Conservation (phyloP, 2,329 filamentous ascomycete genomes). For the Ophiocordyceps camponoti-rufipedis region DNA sequence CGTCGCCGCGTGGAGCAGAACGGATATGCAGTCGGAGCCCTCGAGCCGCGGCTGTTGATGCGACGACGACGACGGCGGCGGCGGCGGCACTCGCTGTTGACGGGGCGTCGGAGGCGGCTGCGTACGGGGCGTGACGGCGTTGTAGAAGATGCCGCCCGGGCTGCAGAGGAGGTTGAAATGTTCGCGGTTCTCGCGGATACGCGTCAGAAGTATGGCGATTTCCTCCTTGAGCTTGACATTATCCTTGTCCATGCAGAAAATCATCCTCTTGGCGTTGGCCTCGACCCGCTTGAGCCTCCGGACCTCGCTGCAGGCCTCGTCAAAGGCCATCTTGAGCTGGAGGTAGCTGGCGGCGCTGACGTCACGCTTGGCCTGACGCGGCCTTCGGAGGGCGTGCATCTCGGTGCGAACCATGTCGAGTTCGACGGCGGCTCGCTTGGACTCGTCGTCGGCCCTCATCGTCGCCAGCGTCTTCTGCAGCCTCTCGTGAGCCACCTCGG, state of each 20-base stretch:
- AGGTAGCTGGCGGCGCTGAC: conserved; percentile 32
- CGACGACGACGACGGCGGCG: neutral
- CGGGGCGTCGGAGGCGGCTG: conserved; percentile 25
- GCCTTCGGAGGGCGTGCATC: conserved; percentile 62
- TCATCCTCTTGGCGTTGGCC: conserved; percentile 47
- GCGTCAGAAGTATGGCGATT: conserved; percentile 57
- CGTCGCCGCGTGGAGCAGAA: conserved; percentile 63
- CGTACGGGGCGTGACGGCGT: conserved; percentile 38
- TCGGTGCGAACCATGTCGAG: conserved; percentile 82
- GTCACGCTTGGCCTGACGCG: conserved; percentile 39
- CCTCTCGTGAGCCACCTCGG: conserved; percentile 78
- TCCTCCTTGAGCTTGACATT: conserved; percentile 54
- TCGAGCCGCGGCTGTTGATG: conserved; percentile 30
- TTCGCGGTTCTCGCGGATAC: conserved; percentile 78
- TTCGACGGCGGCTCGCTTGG: conserved; percentile 76
- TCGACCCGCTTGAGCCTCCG: too few relatives aligned
- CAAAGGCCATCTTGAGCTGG: conserved; percentile 48
- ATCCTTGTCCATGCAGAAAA: conserved; percentile 62
- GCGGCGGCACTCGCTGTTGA: conserved; percentile 22
- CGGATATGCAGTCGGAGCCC: conserved; percentile 45
- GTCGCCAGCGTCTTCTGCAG: conserved; percentile 72
- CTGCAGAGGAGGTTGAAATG: conserved; percentile 67
- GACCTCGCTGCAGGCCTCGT: conserved; percentile 35
- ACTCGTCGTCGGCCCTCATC: conserved; percentile 68
- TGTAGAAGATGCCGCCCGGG: conserved; percentile 49